Evolutionary conservation across 192 early-diverging fungal species (phyloP), one percentile per base, ranked within the genome.

Genomic region (Endogone sp.): DNA sequence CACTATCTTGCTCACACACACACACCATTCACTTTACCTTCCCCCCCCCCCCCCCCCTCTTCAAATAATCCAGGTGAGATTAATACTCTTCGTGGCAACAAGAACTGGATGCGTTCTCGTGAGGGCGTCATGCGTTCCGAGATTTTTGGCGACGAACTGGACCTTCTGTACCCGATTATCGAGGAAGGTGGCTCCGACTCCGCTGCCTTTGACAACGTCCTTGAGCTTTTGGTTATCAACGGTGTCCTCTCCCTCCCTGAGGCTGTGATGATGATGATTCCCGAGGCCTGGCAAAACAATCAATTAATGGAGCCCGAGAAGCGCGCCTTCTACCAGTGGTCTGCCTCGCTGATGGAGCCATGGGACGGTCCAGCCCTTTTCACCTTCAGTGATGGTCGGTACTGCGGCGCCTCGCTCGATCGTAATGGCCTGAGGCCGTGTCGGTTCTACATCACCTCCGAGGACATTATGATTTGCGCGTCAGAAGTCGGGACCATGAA

Each of bases 101-200:
- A 97, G 81, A 99, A 98, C 86, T 99, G 97, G 97, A 98, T 98
- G 97, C 89, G 96, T 56, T 92, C 97, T 61, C 92, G 97, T 60
- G 95, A 99, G 75, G 96, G 97, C 65, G 88, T 95, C 66, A 91
- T 99, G 85, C 79, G 85, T 71, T 93, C 93, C n/a, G 86, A 83
- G 44, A 84, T 85, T 31, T 96, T 96, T 78, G 90, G 87, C 64
- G 62, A 75, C 3, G 89, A 93, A 56, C 79, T 99, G 9, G 88
- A 95, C 55, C 73, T 86, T 56, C 81, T 95, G 6, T 97, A 90
- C 81, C 97, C 97, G 16, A 95, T 97, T 65, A 92, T 99, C 68
- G 96, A 98, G 79, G 92, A 94, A 75, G 91, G 91, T 63, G 95
- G 95, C 23, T 97, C 95, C 0, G 97, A 99, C 82, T 98, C 96